Evolutionary conservation across 441 rosid species (phyloP).

Genomic region (Kokia cookei): DNA sequence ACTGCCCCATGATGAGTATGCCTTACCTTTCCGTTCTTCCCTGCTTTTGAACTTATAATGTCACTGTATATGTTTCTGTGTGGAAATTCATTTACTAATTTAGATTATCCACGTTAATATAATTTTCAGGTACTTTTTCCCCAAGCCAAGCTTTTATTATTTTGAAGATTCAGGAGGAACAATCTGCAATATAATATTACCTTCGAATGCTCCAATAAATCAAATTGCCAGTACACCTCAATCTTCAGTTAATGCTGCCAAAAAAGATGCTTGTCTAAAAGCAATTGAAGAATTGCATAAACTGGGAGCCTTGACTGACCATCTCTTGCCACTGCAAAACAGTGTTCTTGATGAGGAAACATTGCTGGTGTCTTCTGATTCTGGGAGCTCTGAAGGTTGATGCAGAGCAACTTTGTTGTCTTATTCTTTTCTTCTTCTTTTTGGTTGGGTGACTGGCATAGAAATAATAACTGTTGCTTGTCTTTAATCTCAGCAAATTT

Average conservation of each 20-base stretch:
- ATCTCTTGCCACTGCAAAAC: conserved; percentile 54
- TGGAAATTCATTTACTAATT: conserved; percentile 2
- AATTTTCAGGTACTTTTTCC: conserved; percentile 71
- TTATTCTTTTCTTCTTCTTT: conserved; percentile 6
- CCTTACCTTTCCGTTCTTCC: conserved; percentile 14
- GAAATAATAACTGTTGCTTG: neutral
- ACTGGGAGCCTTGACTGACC: conserved; percentile 67
- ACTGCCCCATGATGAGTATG: conserved; percentile 96
- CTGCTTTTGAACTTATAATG: conserved; percentile 8
- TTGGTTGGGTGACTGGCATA: neutral
- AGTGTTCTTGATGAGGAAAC: conserved; percentile 38
- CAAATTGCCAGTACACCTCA: conserved; percentile 52
- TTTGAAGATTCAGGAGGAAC: conserved; percentile 70
- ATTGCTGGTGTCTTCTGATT: conserved; percentile 28
- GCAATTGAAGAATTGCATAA: conserved; percentile 83
- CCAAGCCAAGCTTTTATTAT: conserved; percentile 74
- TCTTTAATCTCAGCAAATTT: neutral
- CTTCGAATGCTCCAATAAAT: conserved; percentile 81
- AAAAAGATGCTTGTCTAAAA: conserved; percentile 78
- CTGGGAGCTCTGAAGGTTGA: conserved; percentile 52
- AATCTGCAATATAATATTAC: conserved; percentile 64
- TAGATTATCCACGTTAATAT: conserved; percentile 2
- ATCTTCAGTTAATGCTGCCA: conserved; percentile 75
- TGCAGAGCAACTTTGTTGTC: conserved; percentile 1
- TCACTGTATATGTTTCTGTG: neutral